phyloP scores from a whole-genome alignment of 805 yeast genomes.

The Saccharomyces kudriavzevii region DNA sequence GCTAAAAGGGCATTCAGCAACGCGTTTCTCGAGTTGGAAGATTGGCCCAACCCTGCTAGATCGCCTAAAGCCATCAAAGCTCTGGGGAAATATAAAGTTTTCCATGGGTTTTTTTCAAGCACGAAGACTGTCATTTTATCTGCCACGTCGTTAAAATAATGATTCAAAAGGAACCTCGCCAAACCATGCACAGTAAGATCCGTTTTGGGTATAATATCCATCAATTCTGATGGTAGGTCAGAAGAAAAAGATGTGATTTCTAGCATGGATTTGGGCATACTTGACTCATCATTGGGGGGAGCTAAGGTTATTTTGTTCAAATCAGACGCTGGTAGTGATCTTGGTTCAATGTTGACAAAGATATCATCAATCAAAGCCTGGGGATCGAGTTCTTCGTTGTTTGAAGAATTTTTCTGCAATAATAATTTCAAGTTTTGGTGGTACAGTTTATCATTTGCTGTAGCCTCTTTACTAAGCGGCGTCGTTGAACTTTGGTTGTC shows the following conservation, averaged over 20 bases:
- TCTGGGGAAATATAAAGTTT: conserved; percentile 73
- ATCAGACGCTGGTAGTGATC: background rate
- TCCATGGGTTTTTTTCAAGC: conserved; percentile 78
- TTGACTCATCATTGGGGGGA: conserved; percentile 8
- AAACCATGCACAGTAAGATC: conserved; percentile 61
- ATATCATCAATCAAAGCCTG: background rate
- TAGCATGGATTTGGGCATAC: conserved; percentile 19
- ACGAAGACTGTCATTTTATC: conserved; percentile 69
- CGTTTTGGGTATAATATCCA: conserved; percentile 40
- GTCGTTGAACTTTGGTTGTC: background rate
- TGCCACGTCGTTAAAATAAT: conserved; percentile 69
- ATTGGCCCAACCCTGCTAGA: conserved; percentile 59
- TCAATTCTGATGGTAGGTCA: conserved; percentile 13
- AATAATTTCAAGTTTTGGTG: background rate
- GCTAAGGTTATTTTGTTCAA: conserved; percentile 3
- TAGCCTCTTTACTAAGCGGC: background rate
- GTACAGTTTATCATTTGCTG: conserved; percentile 1
- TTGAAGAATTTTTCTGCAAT: background rate
- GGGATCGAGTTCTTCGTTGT: background rate
- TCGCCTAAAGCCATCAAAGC: conserved; percentile 81
- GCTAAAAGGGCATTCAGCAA: conserved; percentile 71
- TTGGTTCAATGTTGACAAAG: background rate
- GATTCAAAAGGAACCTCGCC: conserved; percentile 61
- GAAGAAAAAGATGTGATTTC: conserved; percentile 9
- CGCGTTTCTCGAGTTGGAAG: conserved; percentile 71